Evolutionary conservation across 2,329 filamentous ascomycete genomes (phyloP), one percentile per base, ranked within the genome.

Genomic region (Fusarium secorum): DNA sequence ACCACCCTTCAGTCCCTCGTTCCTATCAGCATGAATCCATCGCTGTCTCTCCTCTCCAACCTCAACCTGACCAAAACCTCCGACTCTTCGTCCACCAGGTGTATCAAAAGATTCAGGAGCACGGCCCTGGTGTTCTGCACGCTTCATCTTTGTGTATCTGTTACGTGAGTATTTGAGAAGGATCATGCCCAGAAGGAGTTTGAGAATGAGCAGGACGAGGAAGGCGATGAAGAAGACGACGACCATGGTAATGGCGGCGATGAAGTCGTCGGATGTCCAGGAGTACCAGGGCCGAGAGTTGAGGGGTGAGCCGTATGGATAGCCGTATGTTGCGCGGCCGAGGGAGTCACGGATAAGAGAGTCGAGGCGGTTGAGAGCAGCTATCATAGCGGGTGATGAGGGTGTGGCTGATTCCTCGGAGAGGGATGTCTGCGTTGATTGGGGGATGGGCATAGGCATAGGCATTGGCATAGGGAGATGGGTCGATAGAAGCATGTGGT

Each of bases 401-500:
- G 88, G 86, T 5, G 85, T 83, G 1, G 89, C 85, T 0, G 88
- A 88, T 44, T 93, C 91, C 7, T 90, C 83, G 7, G 88, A 84
- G 18, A 93, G 82, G 10, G 91, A 87, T 22, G 91, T 90, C 51
- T 91, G 87, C 32, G 89, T 84, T 7, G 90, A 89, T 30, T 90
- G 84, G 30, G 88, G 84, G 0, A 93, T 85, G 0, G 88, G 84
- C 0, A 93, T 85, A 0, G 93, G 93, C 13, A 93, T 85, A 0
- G 93, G 93, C 13, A 93, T 85, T 0, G 93, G 93, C 13, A 92
- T 88, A 0, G 94, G 92, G 36, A 98, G 86, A 75, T 97, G 91
- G 0, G 93, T 95, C 7, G 95, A 93, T 18, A 98, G 87, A 77
- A 98, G 97, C 95, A 98, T 98, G 81, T 98, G 93, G 81, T 98